These are phyloP conservation scores for Backusella liffmaniae DNA, from an alignment of 192 early-diverging fungal genomes.

Conservation along the genomic window DNA sequence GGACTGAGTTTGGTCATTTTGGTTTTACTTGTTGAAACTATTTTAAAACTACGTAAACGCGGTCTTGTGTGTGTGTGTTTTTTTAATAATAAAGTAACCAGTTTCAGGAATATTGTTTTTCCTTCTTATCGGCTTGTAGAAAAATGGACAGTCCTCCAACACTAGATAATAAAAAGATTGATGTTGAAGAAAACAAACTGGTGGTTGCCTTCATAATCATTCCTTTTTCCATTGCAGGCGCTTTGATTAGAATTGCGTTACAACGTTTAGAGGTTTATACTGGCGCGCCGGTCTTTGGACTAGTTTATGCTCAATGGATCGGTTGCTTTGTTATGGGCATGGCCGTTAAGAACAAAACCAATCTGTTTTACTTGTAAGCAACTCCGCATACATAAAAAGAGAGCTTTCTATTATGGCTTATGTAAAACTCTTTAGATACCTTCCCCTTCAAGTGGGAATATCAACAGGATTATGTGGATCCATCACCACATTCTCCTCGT, in stretches of 20 bases:
- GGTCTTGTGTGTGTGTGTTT: neutral
- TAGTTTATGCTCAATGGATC: constrained; percentile 65
- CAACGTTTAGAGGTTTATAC: constrained; percentile 53
- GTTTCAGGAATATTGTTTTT: neutral
- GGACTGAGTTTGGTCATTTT: neutral
- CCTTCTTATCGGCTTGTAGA: neutral
- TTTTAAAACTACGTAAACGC: neutral
- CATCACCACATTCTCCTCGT: constrained; percentile 81
- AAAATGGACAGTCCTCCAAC: neutral
- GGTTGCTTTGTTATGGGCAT: constrained; percentile 68
- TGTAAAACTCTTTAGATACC: constrained; percentile 19
- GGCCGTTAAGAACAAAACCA: constrained; percentile 20
- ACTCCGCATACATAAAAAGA: constrained; percentile 16
- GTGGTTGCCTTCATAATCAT: constrained; percentile 35
- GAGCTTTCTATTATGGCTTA: neutral
- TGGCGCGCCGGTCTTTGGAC: constrained; percentile 57
- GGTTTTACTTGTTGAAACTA: neutral
- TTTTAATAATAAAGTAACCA: neutral
- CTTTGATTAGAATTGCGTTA: constrained; percentile 59
- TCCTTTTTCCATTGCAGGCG: constrained; percentile 63
- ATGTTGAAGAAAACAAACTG: constrained; percentile 32
- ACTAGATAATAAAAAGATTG: neutral
- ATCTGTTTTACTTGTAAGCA: constrained; percentile 29
- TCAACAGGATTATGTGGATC: constrained; percentile 78
- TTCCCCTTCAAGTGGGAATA: constrained; percentile 53